These are phyloP conservation scores for Pichia pseudocactophila DNA, from an alignment of 805 yeast genomes.

Conservation along the genomic window DNA sequence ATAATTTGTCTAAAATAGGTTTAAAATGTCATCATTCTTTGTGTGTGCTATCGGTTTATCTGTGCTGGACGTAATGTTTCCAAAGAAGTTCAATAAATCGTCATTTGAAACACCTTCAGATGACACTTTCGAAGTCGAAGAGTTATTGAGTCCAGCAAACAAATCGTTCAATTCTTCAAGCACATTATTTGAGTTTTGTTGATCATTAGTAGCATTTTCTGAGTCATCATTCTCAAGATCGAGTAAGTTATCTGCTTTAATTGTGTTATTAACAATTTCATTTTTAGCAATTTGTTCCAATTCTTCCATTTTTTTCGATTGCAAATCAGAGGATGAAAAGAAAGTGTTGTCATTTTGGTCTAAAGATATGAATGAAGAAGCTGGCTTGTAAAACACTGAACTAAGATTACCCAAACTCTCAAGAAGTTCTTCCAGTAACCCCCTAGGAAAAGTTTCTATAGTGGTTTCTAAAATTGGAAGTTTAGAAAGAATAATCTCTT, in stretches of 20 bases:
- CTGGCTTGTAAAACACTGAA: constrained; percentile 84
- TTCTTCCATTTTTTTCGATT: constrained; percentile 62
- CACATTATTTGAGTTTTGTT: constrained; percentile 31
- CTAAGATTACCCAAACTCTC: constrained; percentile 77
- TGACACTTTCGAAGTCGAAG: constrained; percentile 18
- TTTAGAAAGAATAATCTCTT: constrained; percentile 47
- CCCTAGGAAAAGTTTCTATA: constrained; percentile 62
- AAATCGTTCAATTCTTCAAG: constrained; percentile 72
- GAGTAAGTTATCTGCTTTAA: constrained; percentile 69
- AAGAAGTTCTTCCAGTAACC: constrained; percentile 56
- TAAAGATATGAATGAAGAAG: constrained; percentile 43
- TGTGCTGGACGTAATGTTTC: background rate
- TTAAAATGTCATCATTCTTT: constrained; percentile 9
- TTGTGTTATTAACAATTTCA: constrained; percentile 52
- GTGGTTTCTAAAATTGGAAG: constrained; percentile 68
- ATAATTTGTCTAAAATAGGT: constrained; percentile 5
- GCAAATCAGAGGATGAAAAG: constrained; percentile 21
- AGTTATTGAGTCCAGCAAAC: constrained; percentile 30
- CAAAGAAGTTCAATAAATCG: constrained; percentile 14
- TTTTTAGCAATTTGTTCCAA: constrained; percentile 67
- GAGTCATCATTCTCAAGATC: constrained; percentile 69
- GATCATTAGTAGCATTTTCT: constrained; percentile 10
- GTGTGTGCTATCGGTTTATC: background rate
- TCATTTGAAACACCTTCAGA: constrained; percentile 7
- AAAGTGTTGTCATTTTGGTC: constrained; percentile 12